Base-by-base conservation (phyloP, 2,329 filamentous ascomycete genomes). In the Hypocreales sp. region DNA sequence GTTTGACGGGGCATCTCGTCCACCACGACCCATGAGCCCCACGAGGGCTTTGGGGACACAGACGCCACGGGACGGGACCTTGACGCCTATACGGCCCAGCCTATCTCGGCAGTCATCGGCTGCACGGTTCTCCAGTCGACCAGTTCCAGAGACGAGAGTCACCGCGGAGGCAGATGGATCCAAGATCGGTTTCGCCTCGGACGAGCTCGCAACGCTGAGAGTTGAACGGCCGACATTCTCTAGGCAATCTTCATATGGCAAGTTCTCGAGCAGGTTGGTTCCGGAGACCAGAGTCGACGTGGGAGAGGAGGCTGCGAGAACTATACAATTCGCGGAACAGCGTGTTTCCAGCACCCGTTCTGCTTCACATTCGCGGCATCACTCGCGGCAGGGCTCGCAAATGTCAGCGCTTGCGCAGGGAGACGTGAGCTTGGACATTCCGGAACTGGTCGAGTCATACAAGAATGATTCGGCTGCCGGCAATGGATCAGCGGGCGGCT, bases 201-300 rank as follows among this genome's bases (percentile, higher is more conserved):
- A n/a, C n/a, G n/a, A n/a, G n/a, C n/a, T n/a, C 16, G 41, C 38
- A 8, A 31, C 34, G 2, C 22, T 35, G 15, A 46, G 48, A 21
- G 35, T 42, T 24, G 41, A 36, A 27, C 57, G 61, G 17, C 68
- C 67, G 7, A 49, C 51, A 9, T 48, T 67, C 8, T 65, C 66
- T 2, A 55, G 64, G 5, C 61, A 70, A 29, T 57, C 64, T 13
- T 72, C 57, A 1, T 41, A 64, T 2, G 54, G 67, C 23, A 68
- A 70, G 20, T 87, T 87, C 46, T 77, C 74, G 1, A 84, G 77
- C 27, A 71, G 70, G 5, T 71, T 79, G 0, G 71, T 81, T 1
- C 81, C 80, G 0, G 70, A 78, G 36, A 75, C 79, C 2, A 67
- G 63, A 33, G 64, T 83, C 14, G 68, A 69, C 4, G 58, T 60